Conservation (phyloP, 495 filamentous ascomycete genomes). For the Podospora appendiculata region DNA sequence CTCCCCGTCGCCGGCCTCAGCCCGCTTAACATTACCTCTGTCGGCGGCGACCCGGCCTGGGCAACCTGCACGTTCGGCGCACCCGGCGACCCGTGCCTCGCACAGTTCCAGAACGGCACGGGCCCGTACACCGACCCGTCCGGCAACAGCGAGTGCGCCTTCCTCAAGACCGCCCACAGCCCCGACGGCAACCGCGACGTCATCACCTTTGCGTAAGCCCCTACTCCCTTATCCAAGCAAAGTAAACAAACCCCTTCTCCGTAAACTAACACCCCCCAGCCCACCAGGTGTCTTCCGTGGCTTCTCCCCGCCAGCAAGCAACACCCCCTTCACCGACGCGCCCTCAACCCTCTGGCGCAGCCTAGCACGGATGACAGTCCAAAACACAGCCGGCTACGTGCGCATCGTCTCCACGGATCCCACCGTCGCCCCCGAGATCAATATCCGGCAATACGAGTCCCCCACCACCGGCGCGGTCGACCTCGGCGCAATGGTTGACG, state of each 20-base stretch:
- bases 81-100: slow-evolving; percentile 16
- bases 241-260: not conserved
- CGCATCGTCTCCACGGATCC: slow-evolving; percentile 31
- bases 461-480: slow-evolving; percentile 17
- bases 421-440: slow-evolving; percentile 33
- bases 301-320: slow-evolving; percentile 22
- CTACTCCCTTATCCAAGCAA: not conserved
- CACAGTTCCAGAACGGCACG: slow-evolving; percentile 3
- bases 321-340: slow-evolving; percentile 5
- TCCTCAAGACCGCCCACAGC: slow-evolving; percentile 2
- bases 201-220: slow-evolving; percentile 29
- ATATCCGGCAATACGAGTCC: slow-evolving; percentile 38
- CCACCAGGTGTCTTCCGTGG: slow-evolving; percentile 12
- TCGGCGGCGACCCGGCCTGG: not conserved
- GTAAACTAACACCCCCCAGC: not conserved
- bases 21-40: slow-evolving; percentile 2
- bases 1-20: slow-evolving; percentile 26
- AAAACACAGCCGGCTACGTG: slow-evolving; percentile 34
- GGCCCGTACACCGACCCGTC: slow-evolving; percentile 12
- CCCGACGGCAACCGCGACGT: slow-evolving; percentile 14
- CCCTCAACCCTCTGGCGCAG: slow-evolving; percentile 8
- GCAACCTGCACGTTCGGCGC: slow-evolving; percentile 14
- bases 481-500: slow-evolving; percentile 43
- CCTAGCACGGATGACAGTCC: slow-evolving; percentile 21
- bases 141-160: slow-evolving; percentile 7